Base-by-base conservation (phyloP, 805 yeast genomes). In the Geotrichum ghanense region DNA sequence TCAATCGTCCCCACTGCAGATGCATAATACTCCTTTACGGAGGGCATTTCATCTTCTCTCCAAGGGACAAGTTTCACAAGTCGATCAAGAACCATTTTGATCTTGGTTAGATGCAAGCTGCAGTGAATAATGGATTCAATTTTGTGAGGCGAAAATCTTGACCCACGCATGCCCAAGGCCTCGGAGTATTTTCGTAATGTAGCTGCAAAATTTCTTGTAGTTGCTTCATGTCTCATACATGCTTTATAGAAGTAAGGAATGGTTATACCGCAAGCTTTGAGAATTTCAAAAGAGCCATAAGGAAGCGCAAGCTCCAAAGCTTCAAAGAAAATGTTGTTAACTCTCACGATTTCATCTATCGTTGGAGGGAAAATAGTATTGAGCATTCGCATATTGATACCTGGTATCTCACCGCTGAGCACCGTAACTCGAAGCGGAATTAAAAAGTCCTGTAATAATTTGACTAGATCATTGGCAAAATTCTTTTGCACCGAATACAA, bases 181-280 rank as follows among this genome's bases (percentile, higher is more conserved):
- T 59, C 56, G 4, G 71, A 56, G 48, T 79, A 73, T 2, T 61
- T 63, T 22, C 66, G 68, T 20, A 78, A 64, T 31, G 68, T 71
- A 16, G 64, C 53, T 16, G 72, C 65, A 54, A 86, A 86, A 45
- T 73, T 71, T 52, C 78, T 79, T 9, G 92, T 75, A 17, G 95
- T 95, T 6, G 96, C 95, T 63, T 89, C 95, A 63, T 90, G 97
- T 48, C 97, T 72, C 71, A 88, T 85, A 55, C 84, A 85, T 0
- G 97, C 95, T 58, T 88, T 85, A 66, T 85, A 90, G 61, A 88
- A 90, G 61, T 86, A 87, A 0, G 97, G 96, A 14, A 90, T 72
- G 0, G 92, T 79, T 45, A 78, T 73, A 2, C 88, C 92, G 58
- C 94, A 76, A 0, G 90, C 95, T 51, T 76, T 80, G 49, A 90